Evolutionary conservation across 371 early-diverging fungal species (phyloP).

Genomic region (Rhizopus arrhizus): DNA sequence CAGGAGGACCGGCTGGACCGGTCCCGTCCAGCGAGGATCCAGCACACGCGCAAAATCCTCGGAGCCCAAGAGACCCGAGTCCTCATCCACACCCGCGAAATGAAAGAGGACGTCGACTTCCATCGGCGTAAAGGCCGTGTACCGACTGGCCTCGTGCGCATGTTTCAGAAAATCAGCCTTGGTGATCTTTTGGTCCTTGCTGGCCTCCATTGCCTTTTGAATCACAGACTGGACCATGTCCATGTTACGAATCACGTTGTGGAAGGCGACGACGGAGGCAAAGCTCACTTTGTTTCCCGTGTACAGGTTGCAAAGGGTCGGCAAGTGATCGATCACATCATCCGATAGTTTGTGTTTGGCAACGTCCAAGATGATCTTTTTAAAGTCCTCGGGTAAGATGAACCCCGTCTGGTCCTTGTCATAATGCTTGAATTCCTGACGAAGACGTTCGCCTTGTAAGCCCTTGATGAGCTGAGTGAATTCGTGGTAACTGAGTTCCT

Average conservation of each 20-base stretch:
- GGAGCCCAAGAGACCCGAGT: constrained; percentile 56
- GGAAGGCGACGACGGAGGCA: constrained; percentile 69
- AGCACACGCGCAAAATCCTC: constrained; percentile 67
- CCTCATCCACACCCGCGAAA: constrained; percentile 69
- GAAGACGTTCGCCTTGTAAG: constrained; percentile 76
- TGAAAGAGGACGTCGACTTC: constrained; percentile 84
- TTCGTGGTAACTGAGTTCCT: constrained; percentile 71
- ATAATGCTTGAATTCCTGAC: constrained; percentile 76
- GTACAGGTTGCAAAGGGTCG: constrained; percentile 64
- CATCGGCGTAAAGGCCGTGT: constrained; percentile 77
- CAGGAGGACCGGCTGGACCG: constrained; percentile 11
- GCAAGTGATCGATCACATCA: constrained; percentile 68
- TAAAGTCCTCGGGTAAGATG: constrained; percentile 68
- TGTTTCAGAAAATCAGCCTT: constrained; percentile 64
- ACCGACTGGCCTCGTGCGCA: constrained; percentile 62
- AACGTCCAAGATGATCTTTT: constrained; percentile 65
- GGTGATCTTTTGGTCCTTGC: constrained; percentile 60
- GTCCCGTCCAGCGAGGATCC: constrained; percentile 64
- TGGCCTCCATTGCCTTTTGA: constrained; percentile 55
- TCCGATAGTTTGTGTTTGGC: constrained; percentile 74
- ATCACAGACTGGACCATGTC: constrained; percentile 74
- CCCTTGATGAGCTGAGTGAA: constrained; percentile 82
- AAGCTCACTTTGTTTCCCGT: constrained; percentile 61
- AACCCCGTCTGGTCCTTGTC: constrained; percentile 69
- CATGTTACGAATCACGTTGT: constrained; percentile 73